Conservation (phyloP, 768 basidiomycete genomes). For the Trichaptum fuscoviolaceum region DNA sequence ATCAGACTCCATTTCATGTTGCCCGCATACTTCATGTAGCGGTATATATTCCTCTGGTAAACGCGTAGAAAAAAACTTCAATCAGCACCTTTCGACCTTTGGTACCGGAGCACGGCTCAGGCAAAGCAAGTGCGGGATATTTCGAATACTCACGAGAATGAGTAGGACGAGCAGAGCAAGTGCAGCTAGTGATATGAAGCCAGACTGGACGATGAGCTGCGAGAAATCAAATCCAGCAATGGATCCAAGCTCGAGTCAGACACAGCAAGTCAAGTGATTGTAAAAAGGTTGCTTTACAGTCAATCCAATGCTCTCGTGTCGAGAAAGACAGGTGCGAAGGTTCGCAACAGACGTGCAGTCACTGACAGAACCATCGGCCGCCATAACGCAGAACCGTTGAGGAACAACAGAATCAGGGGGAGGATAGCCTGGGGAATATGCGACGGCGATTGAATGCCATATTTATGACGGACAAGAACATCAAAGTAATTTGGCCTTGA, state of each 20-base stretch:
- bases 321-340: slow-evolving; percentile 21
- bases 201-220: slow-evolving; percentile 31
- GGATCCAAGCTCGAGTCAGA: neutral
- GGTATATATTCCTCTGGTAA: slow-evolving; percentile 25
- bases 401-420: neutral
- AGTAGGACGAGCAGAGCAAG: slow-evolving; percentile 27
- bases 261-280: neutral
- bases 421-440: neutral
- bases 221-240: neutral
- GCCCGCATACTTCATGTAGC: slow-evolving; percentile 18
- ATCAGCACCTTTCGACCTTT: neutral
- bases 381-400: neutral
- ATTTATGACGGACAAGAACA: too few species aligned
- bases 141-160: slow-evolving; percentile 26
- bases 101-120: neutral
- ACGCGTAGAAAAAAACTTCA: neutral
- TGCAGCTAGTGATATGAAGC: slow-evolving; percentile 30
- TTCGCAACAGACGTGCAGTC: neutral
- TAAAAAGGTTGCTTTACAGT: slow-evolving; percentile 20
- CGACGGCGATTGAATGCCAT: neutral
- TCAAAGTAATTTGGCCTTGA: neutral
- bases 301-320: slow-evolving; percentile 31
- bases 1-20: slow-evolving; percentile 23
- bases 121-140: neutral
- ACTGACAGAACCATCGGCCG: neutral